Conservation (phyloP, 768 basidiomycete species). For the Lactarius indigo region DNA sequence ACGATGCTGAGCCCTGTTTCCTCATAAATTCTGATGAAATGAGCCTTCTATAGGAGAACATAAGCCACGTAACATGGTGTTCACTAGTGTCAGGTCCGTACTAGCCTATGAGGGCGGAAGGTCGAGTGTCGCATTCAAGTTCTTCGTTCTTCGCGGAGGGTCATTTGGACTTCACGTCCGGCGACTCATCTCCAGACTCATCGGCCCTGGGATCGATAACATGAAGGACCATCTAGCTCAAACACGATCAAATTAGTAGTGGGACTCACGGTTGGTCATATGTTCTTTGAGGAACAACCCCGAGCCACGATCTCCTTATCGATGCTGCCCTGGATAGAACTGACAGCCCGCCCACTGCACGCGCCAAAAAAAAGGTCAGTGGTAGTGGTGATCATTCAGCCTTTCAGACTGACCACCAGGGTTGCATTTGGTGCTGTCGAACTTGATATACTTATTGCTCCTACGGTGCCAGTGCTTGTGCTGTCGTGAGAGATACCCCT, state of each 20-base stretch:
- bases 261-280: background rate
- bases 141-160: background rate
- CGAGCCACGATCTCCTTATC: background rate
- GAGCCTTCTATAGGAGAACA: background rate
- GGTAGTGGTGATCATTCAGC: background rate
- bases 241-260: background rate
- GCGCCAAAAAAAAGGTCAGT: background rate
- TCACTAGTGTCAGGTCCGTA: background rate
- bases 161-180: background rate
- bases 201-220: background rate
- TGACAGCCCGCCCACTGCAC: background rate
- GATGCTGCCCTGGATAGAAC: background rate
- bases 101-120: background rate
- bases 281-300: background rate
- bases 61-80: background rate
- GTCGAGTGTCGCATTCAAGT: background rate
- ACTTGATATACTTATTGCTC: background rate
- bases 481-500: background rate
- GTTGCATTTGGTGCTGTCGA: background rate
- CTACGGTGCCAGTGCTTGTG: background rate
- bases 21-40: background rate
- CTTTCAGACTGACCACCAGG: background rate
- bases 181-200: background rate
- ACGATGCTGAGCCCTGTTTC: background rate
- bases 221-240: background rate